Percentiles rank a stretch among this genome's conserved stretches.
phyloP scores from a whole-genome alignment of 2,329 filamentous ascomycete species.

The Paecilomyces variotii region DNA sequence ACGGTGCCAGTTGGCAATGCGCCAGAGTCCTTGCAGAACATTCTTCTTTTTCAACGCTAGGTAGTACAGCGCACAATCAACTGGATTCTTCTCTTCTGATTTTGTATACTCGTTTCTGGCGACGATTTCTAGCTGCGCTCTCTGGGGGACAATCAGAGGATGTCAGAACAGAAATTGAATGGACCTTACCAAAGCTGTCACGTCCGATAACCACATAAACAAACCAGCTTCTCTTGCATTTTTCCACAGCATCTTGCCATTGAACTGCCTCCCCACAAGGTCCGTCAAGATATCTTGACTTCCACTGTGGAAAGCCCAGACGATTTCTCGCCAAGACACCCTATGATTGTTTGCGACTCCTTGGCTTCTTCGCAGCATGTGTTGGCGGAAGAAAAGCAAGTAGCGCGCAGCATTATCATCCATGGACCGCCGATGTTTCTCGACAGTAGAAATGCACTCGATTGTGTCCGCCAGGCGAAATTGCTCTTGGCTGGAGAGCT shows the following conservation, averaged over 20 bases:
- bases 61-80: slow-evolving; percentile 87
- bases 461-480: slow-evolving; percentile 77
- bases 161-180: not conserved
- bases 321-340: slow-evolving; percentile 45
- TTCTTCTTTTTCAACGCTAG: slow-evolving; percentile 85
- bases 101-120: slow-evolving; percentile 91
- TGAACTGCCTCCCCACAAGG: slow-evolving; percentile 71
- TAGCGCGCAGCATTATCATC: slow-evolving; percentile 85
- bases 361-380: slow-evolving; percentile 61
- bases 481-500: slow-evolving; percentile 77
- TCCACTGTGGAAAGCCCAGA: slow-evolving; percentile 38
- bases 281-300: slow-evolving; percentile 84
- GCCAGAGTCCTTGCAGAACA: slow-evolving; percentile 84
- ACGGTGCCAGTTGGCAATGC: slow-evolving; percentile 82
- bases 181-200: slow-evolving; percentile 60
- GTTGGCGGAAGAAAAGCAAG: slow-evolving; percentile 78
- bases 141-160: slow-evolving; percentile 36
- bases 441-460: slow-evolving; percentile 75
- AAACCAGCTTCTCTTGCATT: slow-evolving; percentile 79
- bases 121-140: slow-evolving; percentile 75
- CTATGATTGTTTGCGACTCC: slow-evolving; percentile 55
- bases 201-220: slow-evolving; percentile 89
- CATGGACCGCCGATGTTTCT: slow-evolving; percentile 79
- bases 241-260: slow-evolving; percentile 74
- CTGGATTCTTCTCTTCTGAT: slow-evolving; percentile 76